Base-by-base conservation (phyloP, 225 moss, liverwort and hornwort species). In the Antitrichia curtipendula region DNA sequence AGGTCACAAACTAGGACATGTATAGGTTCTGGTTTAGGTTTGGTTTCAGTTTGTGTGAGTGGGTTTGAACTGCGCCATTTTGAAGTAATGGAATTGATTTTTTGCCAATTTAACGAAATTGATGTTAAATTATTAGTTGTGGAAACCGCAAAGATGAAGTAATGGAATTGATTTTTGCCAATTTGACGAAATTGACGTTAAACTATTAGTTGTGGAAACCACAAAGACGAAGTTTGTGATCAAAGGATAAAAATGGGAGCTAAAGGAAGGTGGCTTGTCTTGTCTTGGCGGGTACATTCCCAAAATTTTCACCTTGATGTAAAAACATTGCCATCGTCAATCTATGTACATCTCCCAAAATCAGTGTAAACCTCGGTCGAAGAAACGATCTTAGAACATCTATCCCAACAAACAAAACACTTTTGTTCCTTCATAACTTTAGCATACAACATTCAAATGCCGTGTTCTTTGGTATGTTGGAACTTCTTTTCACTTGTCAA, bases 21-120 rank as follows among this genome's bases (percentile, higher is more conserved):
- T 36, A 7, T 10, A 54, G 54, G 16, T 53, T 76, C n/a, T 9
- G 6, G 8, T 9, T 41, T 50, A 5, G 50, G 45, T n/a, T 49
- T 7, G 5, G 41, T 8, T 32, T 31, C 5, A 21, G 8, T 1
- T 0, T 3, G 2, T 2, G 21, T 9, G n/a, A n/a, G n/a, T n/a
- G n/a, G 22, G 6, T 1, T 14, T 22, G 36, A 34, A 23, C 1
- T 0, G 12, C 0, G 24, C 54, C 0, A 4, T n/a, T n/a, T n/a
- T n/a, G n/a, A n/a, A 75, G 53, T 53, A 23, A 75, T 75, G 36
- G 36, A 53, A 53, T 75, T n/a, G n/a, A n/a, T n/a, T n/a, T n/a
- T n/a, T n/a, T n/a, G n/a, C n/a, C n/a, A n/a, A n/a, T n/a, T n/a
- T n/a, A n/a, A n/a, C n/a, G n/a, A n/a, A n/a, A n/a, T n/a, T n/a